Conservation (phyloP, 768 basidiomycete genomes). For the Auricularia heimuer region DNA sequence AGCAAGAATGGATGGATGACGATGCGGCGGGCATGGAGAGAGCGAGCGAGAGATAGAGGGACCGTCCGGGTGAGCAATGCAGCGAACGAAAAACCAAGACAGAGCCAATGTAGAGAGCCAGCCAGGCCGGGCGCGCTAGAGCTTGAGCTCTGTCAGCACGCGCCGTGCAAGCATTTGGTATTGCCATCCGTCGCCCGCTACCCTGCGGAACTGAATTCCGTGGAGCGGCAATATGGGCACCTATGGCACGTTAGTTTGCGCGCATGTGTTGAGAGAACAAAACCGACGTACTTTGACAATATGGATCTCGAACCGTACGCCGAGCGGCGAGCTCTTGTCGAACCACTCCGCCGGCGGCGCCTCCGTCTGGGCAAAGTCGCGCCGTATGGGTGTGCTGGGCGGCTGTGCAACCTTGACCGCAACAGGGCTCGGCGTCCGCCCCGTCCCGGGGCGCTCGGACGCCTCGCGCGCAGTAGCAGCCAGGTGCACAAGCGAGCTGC, state of each 20-base stretch:
- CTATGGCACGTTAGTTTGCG: slow-evolving; percentile 28
- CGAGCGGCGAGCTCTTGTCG: slow-evolving; percentile 35
- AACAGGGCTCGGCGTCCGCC: not conserved
- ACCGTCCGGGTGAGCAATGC: not conserved
- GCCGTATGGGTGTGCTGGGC: slow-evolving; percentile 51
- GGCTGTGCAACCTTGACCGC: not conserved
- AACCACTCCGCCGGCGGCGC: slow-evolving; percentile 37
- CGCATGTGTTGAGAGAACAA: not conserved
- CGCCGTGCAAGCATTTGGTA: slow-evolving; percentile 91
- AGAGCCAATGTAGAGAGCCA: not conserved
- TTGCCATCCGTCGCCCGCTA: slow-evolving; percentile 90
- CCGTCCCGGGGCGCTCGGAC: not conserved
- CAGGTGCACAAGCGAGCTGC: not conserved
- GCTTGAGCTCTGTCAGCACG: slow-evolving; percentile 78
- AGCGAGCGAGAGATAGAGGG: not conserved
- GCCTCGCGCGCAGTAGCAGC: not conserved
- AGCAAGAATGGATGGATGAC: not conserved
- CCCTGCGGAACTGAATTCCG: slow-evolving; percentile 89
- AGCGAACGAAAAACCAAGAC: not conserved
- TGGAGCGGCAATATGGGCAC: slow-evolving; percentile 89
- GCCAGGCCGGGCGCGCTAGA: slow-evolving; percentile 29
- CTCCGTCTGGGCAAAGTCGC: slow-evolving; percentile 42
- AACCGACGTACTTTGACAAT: slow-evolving; percentile 75
- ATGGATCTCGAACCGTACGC: slow-evolving; percentile 93
- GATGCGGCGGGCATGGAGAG: not conserved